A percentile compares a stretch with the other conserved stretches of the same genome.
Conservation (phyloP, 257 asterid genomes). For the Ligustrum vulgare region DNA sequence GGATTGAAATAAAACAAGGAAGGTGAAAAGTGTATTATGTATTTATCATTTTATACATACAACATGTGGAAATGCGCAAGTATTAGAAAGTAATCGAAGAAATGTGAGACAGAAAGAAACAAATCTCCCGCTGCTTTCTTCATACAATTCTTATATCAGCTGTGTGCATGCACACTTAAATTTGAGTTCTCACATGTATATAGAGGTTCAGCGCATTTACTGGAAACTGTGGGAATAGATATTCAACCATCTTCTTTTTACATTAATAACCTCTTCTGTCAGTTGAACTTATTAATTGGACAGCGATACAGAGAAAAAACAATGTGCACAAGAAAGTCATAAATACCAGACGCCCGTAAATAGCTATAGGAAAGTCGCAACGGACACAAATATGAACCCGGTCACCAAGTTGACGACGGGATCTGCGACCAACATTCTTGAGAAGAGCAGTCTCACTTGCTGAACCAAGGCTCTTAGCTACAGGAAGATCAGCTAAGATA, state of each 20-base stretch:
- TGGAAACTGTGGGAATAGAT: background rate
- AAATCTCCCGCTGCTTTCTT: background rate
- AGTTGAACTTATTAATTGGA: background rate
- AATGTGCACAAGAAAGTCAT: background rate
- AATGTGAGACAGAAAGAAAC: background rate
- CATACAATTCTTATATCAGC: background rate
- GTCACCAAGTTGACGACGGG: constrained; percentile 94
- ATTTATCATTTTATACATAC: background rate
- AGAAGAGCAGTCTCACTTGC: constrained; percentile 48
- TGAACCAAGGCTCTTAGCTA: constrained; percentile 84
- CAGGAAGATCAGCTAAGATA: constrained; percentile 91
- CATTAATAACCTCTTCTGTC: background rate
- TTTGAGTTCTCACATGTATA: background rate
- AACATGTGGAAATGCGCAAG: background rate
- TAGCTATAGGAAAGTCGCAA: constrained; percentile 88
- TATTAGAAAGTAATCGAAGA: background rate
- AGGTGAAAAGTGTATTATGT: background rate
- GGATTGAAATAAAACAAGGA: background rate
- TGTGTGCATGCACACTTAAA: background rate
- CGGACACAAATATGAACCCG: constrained; percentile 91
- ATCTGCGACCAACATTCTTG: constrained; percentile 84
- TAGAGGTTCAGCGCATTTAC: background rate
- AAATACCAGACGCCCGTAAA: constrained; percentile 92
- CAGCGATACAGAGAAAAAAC: background rate
- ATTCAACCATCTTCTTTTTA: background rate